Conservation (phyloP, 2,329 filamentous ascomycete species). For the Colletotrichum sp. region DNA sequence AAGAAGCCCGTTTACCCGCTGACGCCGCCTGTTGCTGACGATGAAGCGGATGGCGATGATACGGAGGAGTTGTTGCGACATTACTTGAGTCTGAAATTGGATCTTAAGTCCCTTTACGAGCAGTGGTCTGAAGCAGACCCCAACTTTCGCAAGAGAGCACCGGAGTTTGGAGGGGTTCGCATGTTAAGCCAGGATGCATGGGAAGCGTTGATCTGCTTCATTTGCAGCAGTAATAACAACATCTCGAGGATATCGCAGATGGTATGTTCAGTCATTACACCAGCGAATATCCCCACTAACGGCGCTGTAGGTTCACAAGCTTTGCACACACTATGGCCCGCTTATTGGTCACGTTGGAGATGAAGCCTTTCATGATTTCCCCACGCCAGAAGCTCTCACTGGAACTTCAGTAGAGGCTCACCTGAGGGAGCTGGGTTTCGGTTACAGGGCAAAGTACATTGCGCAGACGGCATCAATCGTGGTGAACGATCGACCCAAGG, state of each 20-base stretch:
- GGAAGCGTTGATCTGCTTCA: constrained; percentile 93
- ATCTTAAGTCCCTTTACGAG: constrained; percentile 77
- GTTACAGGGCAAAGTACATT: constrained; percentile 93
- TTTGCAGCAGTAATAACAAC: constrained; percentile 99
- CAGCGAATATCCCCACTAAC: background rate
- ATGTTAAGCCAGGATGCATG: constrained; percentile 95
- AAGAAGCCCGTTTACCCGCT: constrained; percentile 22
- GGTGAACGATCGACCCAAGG: constrained; percentile 65
- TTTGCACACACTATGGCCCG: constrained; percentile 85
- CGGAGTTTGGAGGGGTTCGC: constrained; percentile 86
- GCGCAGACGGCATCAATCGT: constrained; percentile 83
- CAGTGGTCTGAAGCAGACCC: constrained; percentile 86
- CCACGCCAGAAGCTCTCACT: constrained; percentile 74
- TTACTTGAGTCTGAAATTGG: constrained; percentile 87
- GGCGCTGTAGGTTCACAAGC: constrained; percentile 71
- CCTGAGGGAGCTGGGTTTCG: constrained; percentile 85
- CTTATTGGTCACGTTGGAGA: constrained; percentile 74
- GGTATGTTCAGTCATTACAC: constrained; percentile 51
- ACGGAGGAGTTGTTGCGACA: constrained; percentile 76
- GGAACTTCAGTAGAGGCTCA: constrained; percentile 78
- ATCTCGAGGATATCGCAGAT: constrained; percentile 95
- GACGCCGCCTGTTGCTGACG: constrained; percentile 2
- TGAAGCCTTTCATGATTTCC: constrained; percentile 86
- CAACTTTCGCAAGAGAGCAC: constrained; percentile 88
- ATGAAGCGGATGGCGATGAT: constrained; percentile 59